phyloP scores from a whole-genome alignment of 75 land plant genomes.

The Larix kaempferi region DNA sequence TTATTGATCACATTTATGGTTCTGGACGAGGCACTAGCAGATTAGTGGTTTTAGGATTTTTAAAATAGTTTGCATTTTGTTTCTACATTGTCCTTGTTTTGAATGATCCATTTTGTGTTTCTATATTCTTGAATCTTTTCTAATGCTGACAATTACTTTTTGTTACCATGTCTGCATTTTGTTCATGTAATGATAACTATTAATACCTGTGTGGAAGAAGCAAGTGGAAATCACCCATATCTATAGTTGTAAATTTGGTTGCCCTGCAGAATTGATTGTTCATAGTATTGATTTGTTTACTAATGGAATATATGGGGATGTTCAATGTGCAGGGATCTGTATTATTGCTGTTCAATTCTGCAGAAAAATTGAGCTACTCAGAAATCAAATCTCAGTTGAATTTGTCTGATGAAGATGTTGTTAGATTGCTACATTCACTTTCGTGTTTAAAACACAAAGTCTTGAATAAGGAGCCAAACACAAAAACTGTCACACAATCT shows the following conservation, averaged over 20 bases:
- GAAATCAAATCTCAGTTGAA: conserved; percentile 82
- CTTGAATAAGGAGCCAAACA: conserved; percentile 67
- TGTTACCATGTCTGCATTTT: not conserved
- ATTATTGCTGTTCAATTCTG: conserved; percentile 68
- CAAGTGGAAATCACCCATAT: not conserved
- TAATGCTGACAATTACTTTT: not conserved
- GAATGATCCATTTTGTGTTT: too few relatives aligned
- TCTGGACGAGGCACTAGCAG: too few relatives aligned
- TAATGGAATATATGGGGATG: not conserved
- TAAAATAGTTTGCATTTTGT: too few relatives aligned
- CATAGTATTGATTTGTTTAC: not conserved
- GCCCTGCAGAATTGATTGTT: not conserved
- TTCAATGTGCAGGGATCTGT: conserved; percentile 56
- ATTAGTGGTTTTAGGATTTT: too few relatives aligned
- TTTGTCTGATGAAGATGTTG: conserved; percentile 80
- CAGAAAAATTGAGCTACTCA: conserved; percentile 71
- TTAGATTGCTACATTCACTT: conserved; percentile 89
- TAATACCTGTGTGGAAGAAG: not conserved
- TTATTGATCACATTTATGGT: not conserved
- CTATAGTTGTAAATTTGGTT: not conserved
- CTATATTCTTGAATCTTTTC: not conserved
- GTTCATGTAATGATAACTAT: not conserved
- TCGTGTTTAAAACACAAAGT: conserved; percentile 94
- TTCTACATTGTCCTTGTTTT: too few relatives aligned
- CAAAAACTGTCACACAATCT: conserved; percentile 58